phyloP scores from a whole-genome alignment of 1,284 basidiomycete genomes.

The Puccinia coronata region DNA sequence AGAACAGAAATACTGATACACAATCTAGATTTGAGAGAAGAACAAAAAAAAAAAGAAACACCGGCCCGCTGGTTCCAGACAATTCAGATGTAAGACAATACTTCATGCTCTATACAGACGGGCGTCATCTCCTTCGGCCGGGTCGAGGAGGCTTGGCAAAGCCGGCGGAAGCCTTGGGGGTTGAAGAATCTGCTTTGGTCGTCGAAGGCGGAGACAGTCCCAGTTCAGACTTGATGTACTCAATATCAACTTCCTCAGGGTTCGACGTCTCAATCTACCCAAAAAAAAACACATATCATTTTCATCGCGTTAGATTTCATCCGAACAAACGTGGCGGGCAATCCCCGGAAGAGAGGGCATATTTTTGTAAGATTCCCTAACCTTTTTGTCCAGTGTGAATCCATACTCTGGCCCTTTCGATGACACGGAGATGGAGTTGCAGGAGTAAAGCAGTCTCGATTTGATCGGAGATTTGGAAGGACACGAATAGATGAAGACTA shows the following conservation, averaged over 20 bases:
- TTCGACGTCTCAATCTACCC: constrained; percentile 39
- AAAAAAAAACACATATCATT: not conserved
- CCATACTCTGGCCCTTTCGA: constrained; percentile 37
- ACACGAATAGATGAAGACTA: constrained; percentile 49
- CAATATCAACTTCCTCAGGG: constrained; percentile 40
- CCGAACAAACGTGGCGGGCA: too few relatives aligned
- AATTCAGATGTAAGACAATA: too few relatives aligned
- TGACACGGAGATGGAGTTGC: constrained; percentile 36
- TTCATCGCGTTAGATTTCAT: too few relatives aligned
- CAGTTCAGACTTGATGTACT: constrained; percentile 40
- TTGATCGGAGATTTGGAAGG: constrained; percentile 40
- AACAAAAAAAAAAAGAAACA: too few relatives aligned
- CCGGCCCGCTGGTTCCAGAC: too few relatives aligned
- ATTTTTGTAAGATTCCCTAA: not conserved
- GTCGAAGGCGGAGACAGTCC: not conserved
- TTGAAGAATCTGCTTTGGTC: not conserved
- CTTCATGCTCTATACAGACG: too few relatives aligned
- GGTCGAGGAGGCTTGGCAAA: constrained; percentile 47
- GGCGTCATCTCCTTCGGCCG: constrained; percentile 32
- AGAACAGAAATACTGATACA: too few relatives aligned
- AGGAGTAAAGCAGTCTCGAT: constrained; percentile 48
- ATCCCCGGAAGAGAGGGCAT: too few relatives aligned
- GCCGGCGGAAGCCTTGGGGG: not conserved
- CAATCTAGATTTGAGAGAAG: too few relatives aligned
- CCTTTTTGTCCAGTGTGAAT: constrained; percentile 40